A percentile compares a stretch with the other conserved stretches of the same genome.
phyloP scores from a whole-genome alignment of 1,139 yeast genomes.

The Nakaseomyces delphensis region DNA sequence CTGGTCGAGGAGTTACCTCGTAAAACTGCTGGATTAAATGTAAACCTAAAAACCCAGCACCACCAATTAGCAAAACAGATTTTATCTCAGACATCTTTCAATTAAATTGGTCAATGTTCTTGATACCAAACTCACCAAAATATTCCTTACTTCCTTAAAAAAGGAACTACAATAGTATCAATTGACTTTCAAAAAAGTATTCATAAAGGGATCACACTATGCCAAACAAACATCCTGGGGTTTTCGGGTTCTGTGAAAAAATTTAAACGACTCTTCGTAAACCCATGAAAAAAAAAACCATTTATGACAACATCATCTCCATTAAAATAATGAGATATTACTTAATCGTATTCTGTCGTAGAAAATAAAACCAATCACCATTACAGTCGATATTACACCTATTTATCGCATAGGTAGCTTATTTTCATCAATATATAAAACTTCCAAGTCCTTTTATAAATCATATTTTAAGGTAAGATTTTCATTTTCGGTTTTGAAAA shows the following conservation, averaged over 20 bases:
- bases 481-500: no score
- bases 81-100: slow-evolving; percentile 16
- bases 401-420: no score
- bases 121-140: not conserved
- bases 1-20: slow-evolving; percentile 55
- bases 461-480: no score
- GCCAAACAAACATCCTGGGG: not conserved
- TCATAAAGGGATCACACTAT: not conserved
- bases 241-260: slow-evolving; percentile 1
- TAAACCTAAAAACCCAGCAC: slow-evolving; percentile 89
- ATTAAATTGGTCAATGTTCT: not conserved
- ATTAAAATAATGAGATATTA: no score
- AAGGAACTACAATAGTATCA: not conserved
- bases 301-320: not conserved
- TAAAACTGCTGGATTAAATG: slow-evolving; percentile 83
- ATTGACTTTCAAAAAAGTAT: not conserved
- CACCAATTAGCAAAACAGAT: slow-evolving; percentile 81
- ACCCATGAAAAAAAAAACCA: not conserved
- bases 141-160: not conserved
- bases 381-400: no score
- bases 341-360: no score
- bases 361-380: no score
- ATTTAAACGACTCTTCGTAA: not conserved
- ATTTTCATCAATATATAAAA: no score
- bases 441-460: no score